phyloP scores from a whole-genome alignment of 1,284 basidiomycete species.

The Termitomyces sp. region DNA sequence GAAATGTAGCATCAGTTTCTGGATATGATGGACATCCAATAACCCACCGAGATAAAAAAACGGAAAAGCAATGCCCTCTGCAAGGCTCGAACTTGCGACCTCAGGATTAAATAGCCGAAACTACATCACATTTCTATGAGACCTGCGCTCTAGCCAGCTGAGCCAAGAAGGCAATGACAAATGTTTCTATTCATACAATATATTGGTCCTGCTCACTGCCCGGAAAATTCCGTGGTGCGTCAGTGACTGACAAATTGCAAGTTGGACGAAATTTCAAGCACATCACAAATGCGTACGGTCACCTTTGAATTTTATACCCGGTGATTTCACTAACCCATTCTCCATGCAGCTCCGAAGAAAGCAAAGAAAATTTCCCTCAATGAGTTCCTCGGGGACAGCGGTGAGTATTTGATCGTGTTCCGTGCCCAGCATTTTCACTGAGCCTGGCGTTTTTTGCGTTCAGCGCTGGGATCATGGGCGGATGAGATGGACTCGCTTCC shows the following conservation, averaged over 20 bases:
- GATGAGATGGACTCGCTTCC: conserved; percentile 92
- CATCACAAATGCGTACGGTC: conserved; percentile 15
- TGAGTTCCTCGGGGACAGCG: conserved; percentile 81
- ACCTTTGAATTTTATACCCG: not conserved
- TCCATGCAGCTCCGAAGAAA: conserved; percentile 73
- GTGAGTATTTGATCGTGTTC: conserved; percentile 40
- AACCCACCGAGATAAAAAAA: not conserved
- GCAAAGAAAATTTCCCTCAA: conserved; percentile 86
- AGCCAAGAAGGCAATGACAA: conserved; percentile 16
- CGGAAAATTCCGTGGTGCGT: conserved; percentile 13
- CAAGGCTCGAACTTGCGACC: conserved; percentile 56
- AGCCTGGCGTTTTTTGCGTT: conserved; percentile 12
- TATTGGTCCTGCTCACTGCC: fast-evolving
- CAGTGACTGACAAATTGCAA: conserved; percentile 14
- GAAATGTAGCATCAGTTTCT: not conserved
- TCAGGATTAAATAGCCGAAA: conserved; percentile 34
- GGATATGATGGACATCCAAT: not conserved
- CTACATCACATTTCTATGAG: conserved; percentile 19
- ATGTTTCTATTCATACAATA: fast-evolving
- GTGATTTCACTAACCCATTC: not conserved
- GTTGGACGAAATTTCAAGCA: conserved; percentile 13
- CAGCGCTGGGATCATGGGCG: conserved; percentile 90
- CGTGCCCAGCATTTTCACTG: not conserved
- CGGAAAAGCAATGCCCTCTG: conserved; percentile 27
- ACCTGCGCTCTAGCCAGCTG: conserved; percentile 24